These are phyloP conservation scores for Coemansia sp. DNA, from an alignment of 192 early-diverging fungal species.

Conservation along the genomic window DNA sequence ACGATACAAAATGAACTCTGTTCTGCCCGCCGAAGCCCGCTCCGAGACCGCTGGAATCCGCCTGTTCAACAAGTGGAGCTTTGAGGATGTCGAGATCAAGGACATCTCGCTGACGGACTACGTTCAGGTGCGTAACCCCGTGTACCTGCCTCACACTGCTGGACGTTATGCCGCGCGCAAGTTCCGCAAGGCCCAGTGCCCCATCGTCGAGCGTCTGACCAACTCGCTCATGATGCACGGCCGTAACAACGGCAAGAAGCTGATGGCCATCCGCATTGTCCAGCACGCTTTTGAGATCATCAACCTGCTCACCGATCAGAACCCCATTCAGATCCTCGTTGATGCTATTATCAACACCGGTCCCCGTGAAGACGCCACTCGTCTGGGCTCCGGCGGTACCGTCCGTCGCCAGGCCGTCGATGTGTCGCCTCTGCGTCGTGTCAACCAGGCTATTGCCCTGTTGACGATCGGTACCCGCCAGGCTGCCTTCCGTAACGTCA, in stretches of 20 bases:
- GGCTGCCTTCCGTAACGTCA: conserved; percentile 99
- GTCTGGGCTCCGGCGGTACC: conserved; percentile 96
- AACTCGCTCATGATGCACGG: conserved; percentile 99
- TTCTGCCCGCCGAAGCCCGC: conserved; percentile 59
- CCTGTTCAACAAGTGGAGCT: conserved; percentile 90
- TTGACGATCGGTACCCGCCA: conserved; percentile 97
- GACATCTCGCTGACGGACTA: conserved; percentile 90
- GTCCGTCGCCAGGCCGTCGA: conserved; percentile 99
- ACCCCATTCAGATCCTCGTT: conserved; percentile 97
- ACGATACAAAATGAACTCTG: conserved; percentile 52
- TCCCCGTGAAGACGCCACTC: conserved; percentile 98
- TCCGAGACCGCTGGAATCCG: conserved; percentile 52
- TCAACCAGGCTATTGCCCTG: conserved; percentile 94
- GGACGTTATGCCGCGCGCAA: conserved; percentile 96
- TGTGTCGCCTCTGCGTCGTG: conserved; percentile 96
- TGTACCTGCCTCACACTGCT: conserved; percentile 98
- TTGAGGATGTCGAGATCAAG: conserved; percentile 88
- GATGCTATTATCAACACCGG: conserved; percentile 99
- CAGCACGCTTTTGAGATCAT: conserved; percentile 99
- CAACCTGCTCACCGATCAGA: conserved; percentile 96
- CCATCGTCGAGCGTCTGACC: conserved; percentile 96
- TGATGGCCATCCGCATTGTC: conserved; percentile 98
- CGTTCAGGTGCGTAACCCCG: conserved; percentile 86
- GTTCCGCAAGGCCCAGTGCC: conserved; percentile 99
- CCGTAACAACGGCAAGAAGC: conserved; percentile 99